Evolutionary conservation across 768 basidiomycete species (phyloP), one percentile per base, ranked within the genome.

Genomic region (Kwoniella pini): DNA sequence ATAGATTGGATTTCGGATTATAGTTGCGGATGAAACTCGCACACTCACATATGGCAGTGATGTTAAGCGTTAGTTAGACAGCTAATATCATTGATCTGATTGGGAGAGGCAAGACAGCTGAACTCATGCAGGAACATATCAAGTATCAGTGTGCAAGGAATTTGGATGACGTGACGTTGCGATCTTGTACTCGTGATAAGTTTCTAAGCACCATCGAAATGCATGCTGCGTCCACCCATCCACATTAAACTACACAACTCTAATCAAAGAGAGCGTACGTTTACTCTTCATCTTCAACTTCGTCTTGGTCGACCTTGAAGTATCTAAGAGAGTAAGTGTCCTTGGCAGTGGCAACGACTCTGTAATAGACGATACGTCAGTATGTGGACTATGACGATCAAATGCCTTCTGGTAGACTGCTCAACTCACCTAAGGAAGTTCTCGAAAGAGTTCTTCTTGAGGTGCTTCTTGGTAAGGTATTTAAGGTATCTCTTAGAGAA

Each of bases 381-480:
- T 27, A 21, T 58, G 17, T 22, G n/a, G 9, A 30, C n/a, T 15
- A 49, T 27, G 1, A 21, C 15, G 48, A 27, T 49, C 1, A 27
- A 28, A 27, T 27, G 19, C 38, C 19, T 39, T n/a, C 13, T 21
- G 10, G 9, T 54, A 30, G 11, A 40, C 31, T 19, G 17, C 2
- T n/a, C 17, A 15, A 77, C 82, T 50, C 65, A 87, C 86, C 92
- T 93, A 79, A 97, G 91, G 90, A 92, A 97, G 82, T 97, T 94
- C 68, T 93, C 88, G 72, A 96, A 84, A 31, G 54, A 65, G 67
- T 94, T 93, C 86, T 96, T 96, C 86, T 98, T 98, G 81, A 98
- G 84, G 85, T 91, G 94, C 83, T 95, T 95, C 85, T 98, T 98
- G 65, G 95, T 97, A 63, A 98, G 84, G 82, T 98, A 99, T 82